phyloP scores from a whole-genome alignment of 176 grass and related monocot species.

The Cocos nucifera region DNA sequence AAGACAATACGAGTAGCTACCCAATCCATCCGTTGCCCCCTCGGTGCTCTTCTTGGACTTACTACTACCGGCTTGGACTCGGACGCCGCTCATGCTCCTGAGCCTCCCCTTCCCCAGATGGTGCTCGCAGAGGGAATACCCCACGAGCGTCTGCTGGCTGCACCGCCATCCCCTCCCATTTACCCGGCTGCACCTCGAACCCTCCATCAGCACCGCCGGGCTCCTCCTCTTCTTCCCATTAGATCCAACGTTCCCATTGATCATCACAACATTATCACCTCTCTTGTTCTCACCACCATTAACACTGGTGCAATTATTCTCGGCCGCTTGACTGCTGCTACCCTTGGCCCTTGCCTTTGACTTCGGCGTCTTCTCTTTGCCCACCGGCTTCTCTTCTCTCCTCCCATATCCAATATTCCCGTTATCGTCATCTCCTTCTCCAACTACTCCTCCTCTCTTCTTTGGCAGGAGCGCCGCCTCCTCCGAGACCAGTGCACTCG shows the following conservation, averaged over 20 bases:
- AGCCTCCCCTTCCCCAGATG: conserved; percentile 83
- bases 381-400: not conserved
- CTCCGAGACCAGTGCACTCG: conserved; percentile 3
- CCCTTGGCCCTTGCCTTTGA: not conserved
- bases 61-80: conserved; percentile 44
- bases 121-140: conserved; percentile 91
- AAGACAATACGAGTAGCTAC: not conserved
- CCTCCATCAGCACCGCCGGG: conserved; percentile 43
- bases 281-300: not conserved
- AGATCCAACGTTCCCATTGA: not conserved
- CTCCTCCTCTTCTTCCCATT: conserved; percentile 23
- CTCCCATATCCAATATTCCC: not conserved
- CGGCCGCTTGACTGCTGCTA: not conserved
- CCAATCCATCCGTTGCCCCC: not conserved
- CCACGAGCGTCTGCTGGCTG: conserved; percentile 71
- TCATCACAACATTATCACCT: not conserved
- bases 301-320: conserved; percentile 1
- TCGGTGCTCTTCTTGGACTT: conserved; percentile 22
- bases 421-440: too few relatives aligned
- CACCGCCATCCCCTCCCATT: conserved; percentile 95
- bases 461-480: not conserved
- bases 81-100: conserved; percentile 13
- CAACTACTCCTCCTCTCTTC: not conserved
- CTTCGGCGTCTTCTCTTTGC: conserved; percentile 14
- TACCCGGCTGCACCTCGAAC: conserved; percentile 88